phyloP scores from a whole-genome alignment of 495 filamentous ascomycete genomes.

The Acidomyces sp. region DNA sequence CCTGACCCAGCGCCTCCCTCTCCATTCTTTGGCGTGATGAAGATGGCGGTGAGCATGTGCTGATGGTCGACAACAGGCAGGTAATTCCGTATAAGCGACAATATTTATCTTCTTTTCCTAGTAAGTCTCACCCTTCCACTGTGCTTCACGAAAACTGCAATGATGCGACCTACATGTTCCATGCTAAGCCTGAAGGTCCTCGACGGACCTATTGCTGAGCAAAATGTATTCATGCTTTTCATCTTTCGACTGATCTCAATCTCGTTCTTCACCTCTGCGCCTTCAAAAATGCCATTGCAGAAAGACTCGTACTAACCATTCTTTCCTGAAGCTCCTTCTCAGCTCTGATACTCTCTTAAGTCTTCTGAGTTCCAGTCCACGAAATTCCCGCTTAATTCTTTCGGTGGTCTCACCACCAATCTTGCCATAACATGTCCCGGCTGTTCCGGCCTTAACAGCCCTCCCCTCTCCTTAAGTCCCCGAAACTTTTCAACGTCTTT shows the following conservation, averaged over 20 bases:
- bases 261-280: conserved; percentile 8
- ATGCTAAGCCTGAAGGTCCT: conserved; percentile 78
- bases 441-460: conserved; percentile 67
- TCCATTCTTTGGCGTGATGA: background rate
- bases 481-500: conserved; percentile 58
- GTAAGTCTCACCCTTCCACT: conserved; percentile 6
- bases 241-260: conserved; percentile 77
- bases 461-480: conserved; percentile 49
- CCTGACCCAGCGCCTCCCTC: conserved; percentile 24
- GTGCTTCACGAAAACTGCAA: conserved; percentile 24
- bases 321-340: conserved; percentile 1
- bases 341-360: conserved; percentile 48
- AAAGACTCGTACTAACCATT: background rate
- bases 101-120: conserved; percentile 16
- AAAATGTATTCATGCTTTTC: conserved; percentile 79
- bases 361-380: conserved; percentile 57
- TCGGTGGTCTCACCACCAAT: conserved; percentile 49
- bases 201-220: conserved; percentile 57
- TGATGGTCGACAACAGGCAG: background rate
- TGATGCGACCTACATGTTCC: conserved; percentile 71
- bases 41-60: background rate
- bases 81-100: background rate
- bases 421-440: conserved; percentile 76
- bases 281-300: background rate
- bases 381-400: conserved; percentile 60